Evolutionary conservation across 331 rosid species (phyloP).

Genomic region (Rosa hybrid): DNA sequence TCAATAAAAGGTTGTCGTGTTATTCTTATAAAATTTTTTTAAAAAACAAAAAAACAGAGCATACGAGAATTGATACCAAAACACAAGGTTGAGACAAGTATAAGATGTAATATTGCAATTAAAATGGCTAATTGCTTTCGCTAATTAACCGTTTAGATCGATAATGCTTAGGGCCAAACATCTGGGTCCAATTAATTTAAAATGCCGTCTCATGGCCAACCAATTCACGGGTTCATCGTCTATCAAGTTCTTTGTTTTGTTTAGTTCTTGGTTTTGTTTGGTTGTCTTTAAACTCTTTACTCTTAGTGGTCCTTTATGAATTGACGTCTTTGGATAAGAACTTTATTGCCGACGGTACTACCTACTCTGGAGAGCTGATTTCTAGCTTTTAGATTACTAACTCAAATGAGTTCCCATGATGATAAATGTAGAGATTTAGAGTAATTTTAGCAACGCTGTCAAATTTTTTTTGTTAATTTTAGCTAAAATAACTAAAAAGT

Average conservation of each 20-base stretch:
- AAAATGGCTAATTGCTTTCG: not conserved
- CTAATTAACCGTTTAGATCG: not conserved
- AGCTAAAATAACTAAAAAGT: no score
- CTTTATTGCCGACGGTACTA: not conserved
- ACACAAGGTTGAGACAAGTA: not conserved
- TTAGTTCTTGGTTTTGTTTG: not conserved
- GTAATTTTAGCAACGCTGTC: no score
- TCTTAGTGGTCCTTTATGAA: not conserved
- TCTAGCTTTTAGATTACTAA: no score
- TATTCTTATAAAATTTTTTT: no score
- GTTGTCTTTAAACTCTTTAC: not conserved
- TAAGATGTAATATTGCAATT: not conserved
- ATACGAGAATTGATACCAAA: not conserved
- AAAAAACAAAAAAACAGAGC: no score
- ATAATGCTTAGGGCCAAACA: not conserved
- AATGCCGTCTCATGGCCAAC: not conserved
- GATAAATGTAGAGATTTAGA: no score
- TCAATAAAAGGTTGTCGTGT: no score
- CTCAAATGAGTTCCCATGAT: no score
- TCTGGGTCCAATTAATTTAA: slow-evolving; percentile 7
- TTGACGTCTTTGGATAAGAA: not conserved
- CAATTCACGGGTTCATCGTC: not conserved
- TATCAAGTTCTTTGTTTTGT: not conserved
- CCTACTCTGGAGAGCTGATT: not conserved
- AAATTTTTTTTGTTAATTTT: no score